Evolutionary conservation across 495 filamentous ascomycete species (phyloP), one percentile per base, ranked within the genome.

Genomic region (Geopyxis carbonaria): DNA sequence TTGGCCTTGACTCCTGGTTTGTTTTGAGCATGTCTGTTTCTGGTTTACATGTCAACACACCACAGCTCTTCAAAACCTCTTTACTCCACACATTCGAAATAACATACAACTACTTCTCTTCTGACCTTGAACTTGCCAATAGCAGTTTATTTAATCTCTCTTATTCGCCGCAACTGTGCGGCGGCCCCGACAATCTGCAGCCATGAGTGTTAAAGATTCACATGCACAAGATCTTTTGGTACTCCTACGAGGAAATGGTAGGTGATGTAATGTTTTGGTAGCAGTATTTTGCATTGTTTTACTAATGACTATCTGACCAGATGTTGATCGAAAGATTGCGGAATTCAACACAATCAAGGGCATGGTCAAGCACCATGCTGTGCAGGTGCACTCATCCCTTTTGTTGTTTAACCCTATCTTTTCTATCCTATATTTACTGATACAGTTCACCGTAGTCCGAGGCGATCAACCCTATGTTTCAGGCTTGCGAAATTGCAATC

Each of bases 301-400:
- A 10, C 31, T 33, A 13, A 10, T 13, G 2, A 18, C 34, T 4
- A n/a, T 23, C 34, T 11, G 34, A 13, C 7, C 15, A 55, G 53
- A 56, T 46, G 44, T 45, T 31, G 53, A 56, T 32, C 38, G 43
- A 22, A 56, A 56, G 45, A 48, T 55, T 44, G 36, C 47, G 9
- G 53, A 56, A 36, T 51, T 56, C 41, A 35, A 47, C 18, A 42
- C 42, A 22, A 45, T 56, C 34, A 56, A 56, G 42, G 46, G 44
- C 19, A 47, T 48, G 30, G 44, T 56, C 20, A 56, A 56, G 28
- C 53, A 56, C 39, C 38, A 48, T n/a, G 31, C 40, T 32, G 52
- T 56, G 24, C 53, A 56, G 39, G 52, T 55, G 47, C 32, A 30
- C 9, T 16, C 23, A 3, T 28, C 25, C 25, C 25, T 13, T 7